A percentile compares a stretch with the other conserved stretches of the same genome.
Evolutionary conservation across 345 rosid species (phyloP).

Genomic region (Leavenworthia alabamica): DNA sequence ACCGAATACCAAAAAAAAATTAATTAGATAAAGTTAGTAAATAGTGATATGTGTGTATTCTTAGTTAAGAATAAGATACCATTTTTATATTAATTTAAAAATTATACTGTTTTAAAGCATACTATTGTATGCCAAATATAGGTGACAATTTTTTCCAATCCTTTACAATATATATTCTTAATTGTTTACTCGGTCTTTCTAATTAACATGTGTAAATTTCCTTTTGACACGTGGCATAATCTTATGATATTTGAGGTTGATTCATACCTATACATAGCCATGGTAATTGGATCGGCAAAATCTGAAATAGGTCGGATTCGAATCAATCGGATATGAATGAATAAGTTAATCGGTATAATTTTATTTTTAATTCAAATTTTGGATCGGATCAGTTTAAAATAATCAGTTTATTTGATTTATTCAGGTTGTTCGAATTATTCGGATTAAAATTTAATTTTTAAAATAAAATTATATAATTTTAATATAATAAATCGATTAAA

Average conservation of each 20-base stretch:
- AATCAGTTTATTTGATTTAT: no score
- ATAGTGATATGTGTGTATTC: neutral
- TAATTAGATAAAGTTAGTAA: neutral
- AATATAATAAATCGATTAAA: no score
- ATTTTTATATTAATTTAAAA: slow-evolving; percentile 12
- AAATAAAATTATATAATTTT: no score
- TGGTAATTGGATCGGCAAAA: no score
- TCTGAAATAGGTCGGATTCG: no score
- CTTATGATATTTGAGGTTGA: neutral
- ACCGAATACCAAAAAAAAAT: slow-evolving; percentile 16
- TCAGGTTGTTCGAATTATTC: no score
- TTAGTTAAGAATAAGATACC: slow-evolving; percentile 14
- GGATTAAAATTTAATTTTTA: no score
- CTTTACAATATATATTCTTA: neutral
- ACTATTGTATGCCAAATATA: slow-evolving; percentile 34
- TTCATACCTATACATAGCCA: no score
- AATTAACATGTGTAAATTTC: slow-evolving; percentile 12
- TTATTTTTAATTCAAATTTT: no score
- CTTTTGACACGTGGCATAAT: slow-evolving; percentile 5
- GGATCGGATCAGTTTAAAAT: no score
- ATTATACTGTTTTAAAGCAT: slow-evolving; percentile 24
- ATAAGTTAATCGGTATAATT: no score
- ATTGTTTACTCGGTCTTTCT: neutral
- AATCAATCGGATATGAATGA: no score
- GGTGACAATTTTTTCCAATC: slow-evolving; percentile 16